Base-by-base conservation (phyloP, 192 early-diverging fungal genomes). In the Coemansia sp. region DNA sequence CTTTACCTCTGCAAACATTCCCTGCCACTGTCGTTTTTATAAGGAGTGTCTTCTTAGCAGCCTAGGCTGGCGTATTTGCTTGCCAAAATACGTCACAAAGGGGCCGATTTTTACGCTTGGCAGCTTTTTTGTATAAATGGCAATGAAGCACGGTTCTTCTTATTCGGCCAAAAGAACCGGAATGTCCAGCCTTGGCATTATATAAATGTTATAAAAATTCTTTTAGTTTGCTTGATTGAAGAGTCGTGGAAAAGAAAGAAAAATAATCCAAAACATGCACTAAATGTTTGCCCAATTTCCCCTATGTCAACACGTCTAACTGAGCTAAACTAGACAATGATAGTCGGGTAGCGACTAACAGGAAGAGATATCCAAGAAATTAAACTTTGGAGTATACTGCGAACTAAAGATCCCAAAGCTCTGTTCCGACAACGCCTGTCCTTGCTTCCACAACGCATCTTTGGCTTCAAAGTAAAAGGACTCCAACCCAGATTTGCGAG, bases 381-480 rank as follows among this genome's bases (percentile, higher is more conserved):
- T 5, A n/a, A 44, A 44, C 72, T 78, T 60, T 59, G 65, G 7
- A 50, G 22, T 52, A 59, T 73, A 6, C 25, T 42, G 17, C 46
- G 15, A 12, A 31, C 51, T 57, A 23, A 77, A 77, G n/a, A 77
- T 57, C 25, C 75, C 75, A 72, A 72, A 81, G 69, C 57, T 81
- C 34, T 75, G 62, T 70, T 81, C 78, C 10, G 64, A 72, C 5
- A 1, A 26, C 1, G 25, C 23, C 11, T 28, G 53, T 51, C 56
- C 61, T 40, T 64, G 10, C 66, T 81, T 81, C 78, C 78, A 81
- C 37, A 64, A 17, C 1, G 78, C 73, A 31, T 81, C 61, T 69
- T 81, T 81, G 3, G 78, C 78, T 20, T 81, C 78, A 67, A 81
- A 81, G 69, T 69, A 81, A 36, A 81, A 81, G 63, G 75, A 81